A percentile compares a stretch with the other conserved stretches of the same genome.
These are phyloP conservation scores for Erythrophleum fordii DNA, from an alignment of 306 rosid genomes.

Conservation along the genomic window DNA sequence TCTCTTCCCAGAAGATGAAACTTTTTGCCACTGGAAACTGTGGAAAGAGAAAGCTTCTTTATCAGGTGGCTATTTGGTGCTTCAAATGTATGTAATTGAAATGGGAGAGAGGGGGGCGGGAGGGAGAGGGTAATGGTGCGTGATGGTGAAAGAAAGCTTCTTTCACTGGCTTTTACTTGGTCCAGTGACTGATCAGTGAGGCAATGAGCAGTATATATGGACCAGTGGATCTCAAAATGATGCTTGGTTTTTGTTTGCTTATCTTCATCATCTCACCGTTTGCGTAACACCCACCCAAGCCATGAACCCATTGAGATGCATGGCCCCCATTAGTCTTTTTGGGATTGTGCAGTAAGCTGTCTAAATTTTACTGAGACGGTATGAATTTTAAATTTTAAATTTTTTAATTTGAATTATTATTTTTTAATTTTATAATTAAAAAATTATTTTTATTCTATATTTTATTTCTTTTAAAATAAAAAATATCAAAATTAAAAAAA, in stretches of 20 bases:
- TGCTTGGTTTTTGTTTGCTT: background rate
- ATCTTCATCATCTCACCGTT: background rate
- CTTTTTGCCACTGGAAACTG: slow-evolving; percentile 39
- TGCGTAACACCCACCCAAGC: background rate
- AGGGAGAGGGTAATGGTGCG: background rate
- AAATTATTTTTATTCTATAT: too few species aligned
- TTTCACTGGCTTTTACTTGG: background rate
- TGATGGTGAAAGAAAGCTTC: slow-evolving; percentile 38
- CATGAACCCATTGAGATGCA: too few species aligned
- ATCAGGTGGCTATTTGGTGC: background rate
- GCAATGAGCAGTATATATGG: slow-evolving; percentile 18
- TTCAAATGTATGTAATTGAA: background rate
- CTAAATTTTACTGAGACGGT: too few species aligned
- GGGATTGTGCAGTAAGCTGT: too few species aligned
- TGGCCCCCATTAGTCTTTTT: too few species aligned
- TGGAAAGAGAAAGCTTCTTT: slow-evolving; percentile 38
- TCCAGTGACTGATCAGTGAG: background rate
- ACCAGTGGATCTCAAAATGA: slow-evolving; percentile 33
- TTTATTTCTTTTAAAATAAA: too few species aligned
- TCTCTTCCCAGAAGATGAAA: slow-evolving; percentile 46
- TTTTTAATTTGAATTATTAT: too few species aligned
- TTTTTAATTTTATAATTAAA: too few species aligned
- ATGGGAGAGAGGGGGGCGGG: background rate
- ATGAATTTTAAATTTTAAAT: too few species aligned
- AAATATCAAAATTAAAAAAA: too few species aligned